Percentiles rank a stretch among this genome's conserved stretches.
These are phyloP conservation scores for Cinnamomum chago DNA, from an alignment of 164 flowering plant species.

Conservation along the genomic window DNA sequence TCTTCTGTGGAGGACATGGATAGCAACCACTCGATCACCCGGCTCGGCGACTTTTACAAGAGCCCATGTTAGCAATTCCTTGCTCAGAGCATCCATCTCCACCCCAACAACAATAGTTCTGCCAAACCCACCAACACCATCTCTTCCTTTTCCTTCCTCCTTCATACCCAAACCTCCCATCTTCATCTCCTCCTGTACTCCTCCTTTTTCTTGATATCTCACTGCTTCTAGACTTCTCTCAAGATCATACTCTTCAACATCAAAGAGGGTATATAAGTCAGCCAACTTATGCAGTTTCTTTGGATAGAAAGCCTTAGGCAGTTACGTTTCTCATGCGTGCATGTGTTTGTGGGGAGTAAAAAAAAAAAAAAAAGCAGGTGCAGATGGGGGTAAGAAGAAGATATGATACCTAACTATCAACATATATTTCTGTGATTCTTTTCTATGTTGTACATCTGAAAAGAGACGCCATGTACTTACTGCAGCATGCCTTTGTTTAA, in stretches of 20 bases:
- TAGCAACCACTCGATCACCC: constrained; percentile 77
- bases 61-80: constrained; percentile 91
- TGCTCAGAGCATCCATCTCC: constrained; percentile 65
- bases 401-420: not conserved
- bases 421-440: too few species aligned
- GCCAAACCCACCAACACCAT: constrained; percentile 19
- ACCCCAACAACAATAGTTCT: constrained; percentile 80
- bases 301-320: not conserved
- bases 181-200: not conserved
- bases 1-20: constrained; percentile 61
- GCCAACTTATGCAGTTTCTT: not conserved
- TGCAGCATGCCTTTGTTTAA: too few species aligned
- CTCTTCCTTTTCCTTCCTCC: not conserved
- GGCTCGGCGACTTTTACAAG: constrained; percentile 77
- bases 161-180: not conserved
- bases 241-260: not conserved
- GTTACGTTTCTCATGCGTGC: not conserved
- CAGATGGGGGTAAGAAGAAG: not conserved
- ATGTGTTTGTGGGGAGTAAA: not conserved
- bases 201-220: not conserved
- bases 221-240: not conserved
- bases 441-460: too few species aligned
- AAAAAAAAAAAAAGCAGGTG: not conserved
- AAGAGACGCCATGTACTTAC: too few species aligned
- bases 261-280: not conserved